Evolutionary conservation across 2,329 filamentous ascomycete genomes (phyloP), one percentile per base, ranked within the genome.

Genomic region (Penicillium sp.): DNA sequence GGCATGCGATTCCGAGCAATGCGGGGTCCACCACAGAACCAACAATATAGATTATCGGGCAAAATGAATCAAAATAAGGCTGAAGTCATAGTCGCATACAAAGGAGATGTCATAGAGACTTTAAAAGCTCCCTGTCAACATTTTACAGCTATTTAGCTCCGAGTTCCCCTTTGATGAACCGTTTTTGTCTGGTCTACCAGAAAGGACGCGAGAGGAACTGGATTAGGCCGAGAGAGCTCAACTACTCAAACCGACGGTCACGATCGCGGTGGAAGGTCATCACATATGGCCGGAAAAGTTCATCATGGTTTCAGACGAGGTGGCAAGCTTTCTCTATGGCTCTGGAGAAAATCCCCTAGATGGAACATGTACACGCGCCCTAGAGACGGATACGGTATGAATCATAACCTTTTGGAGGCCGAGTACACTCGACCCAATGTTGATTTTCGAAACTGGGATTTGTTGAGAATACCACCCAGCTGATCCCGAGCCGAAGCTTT

Each of bases 371-470:
- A 14, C 27, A 56, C 9, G 13, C 11, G 8, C 43, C 46, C 55
- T 47, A 11, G 53, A 53, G n/a, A 16, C 29, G 6, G 50, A 46
- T 47, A 53, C 45, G 45, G 55, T 51, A 53, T 33, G n/a, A 11
- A 46, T n/a, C 37, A 50, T 57, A 51, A 53, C 24, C 35, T 33
- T 50, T 57, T 57, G 26, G 55, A 57, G n/a, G 27, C 41, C 4
- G 46, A 57, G 27, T 57, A 53, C 37, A 53, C 55, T 47, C 55
- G 55, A 24, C 55, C 55, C 27, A 6, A 57, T n/a, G 39, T 57
- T 22, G 11, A 10, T 46, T 11, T 41, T 2, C 24, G 41, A 45
- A 53, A 57, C 21, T 57, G n/a, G 55, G 51, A 51, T 57, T 35
- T 35, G 14, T 35, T 35, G 6, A 14, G 5, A 16, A n/a, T n/a